Conservation (phyloP, 345 rosid genomes). For the Eucalyptus victrix region DNA sequence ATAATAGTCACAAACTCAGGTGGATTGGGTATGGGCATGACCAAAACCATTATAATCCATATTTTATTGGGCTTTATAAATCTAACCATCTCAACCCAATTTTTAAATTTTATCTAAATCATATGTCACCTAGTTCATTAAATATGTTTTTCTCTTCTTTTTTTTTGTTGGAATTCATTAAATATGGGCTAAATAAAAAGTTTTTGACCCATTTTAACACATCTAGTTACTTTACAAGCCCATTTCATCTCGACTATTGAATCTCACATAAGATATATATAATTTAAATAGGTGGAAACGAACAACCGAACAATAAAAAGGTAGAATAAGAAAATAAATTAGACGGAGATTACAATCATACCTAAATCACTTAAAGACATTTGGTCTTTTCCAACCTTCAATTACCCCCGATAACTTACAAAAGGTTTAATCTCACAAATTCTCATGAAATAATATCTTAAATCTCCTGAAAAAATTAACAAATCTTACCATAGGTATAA, state of each 20-base stretch:
- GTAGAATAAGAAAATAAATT: no score
- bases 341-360: no score
- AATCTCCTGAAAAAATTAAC: no score
- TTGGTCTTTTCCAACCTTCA: fast-evolving
- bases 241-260: neutral
- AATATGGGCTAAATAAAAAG: neutral
- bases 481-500: neutral
- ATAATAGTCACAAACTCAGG: neutral
- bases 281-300: no score
- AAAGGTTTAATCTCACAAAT: no score
- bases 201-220: neutral
- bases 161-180: neutral
- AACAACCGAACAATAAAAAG: no score
- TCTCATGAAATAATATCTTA: no score
- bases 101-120: neutral
- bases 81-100: neutral
- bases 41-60: neutral
- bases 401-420: no score
- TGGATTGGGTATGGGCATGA: neutral
- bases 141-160: neutral
- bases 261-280: no score
- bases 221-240: neutral
- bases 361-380: no score
- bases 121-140: neutral
- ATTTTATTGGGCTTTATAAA: neutral